A percentile compares a stretch with the other conserved stretches of the same genome.
These are phyloP conservation scores for Boechera retrofracta DNA, from an alignment of 345 rosid species.

Conservation along the genomic window DNA sequence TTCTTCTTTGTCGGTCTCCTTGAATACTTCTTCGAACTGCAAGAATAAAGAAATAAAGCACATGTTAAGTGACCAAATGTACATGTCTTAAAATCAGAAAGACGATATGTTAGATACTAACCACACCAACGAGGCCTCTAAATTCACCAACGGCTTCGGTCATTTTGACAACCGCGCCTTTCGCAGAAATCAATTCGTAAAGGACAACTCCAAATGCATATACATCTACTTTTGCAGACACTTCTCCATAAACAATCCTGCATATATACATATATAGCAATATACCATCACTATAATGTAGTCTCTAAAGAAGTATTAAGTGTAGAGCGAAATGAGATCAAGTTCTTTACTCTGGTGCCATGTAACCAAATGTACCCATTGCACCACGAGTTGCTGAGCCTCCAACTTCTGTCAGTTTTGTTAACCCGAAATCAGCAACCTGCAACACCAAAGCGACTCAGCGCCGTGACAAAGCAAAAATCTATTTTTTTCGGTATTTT, in stretches of 20 bases:
- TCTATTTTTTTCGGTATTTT: neutral
- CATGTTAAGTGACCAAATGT: neutral
- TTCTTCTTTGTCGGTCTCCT: slow-evolving; percentile 61
- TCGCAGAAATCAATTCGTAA: slow-evolving; percentile 91
- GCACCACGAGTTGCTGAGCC: slow-evolving; percentile 73
- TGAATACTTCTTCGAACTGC: slow-evolving; percentile 81
- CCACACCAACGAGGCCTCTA: slow-evolving; percentile 91
- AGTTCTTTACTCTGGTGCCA: slow-evolving; percentile 93
- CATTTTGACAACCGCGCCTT: slow-evolving; percentile 78
- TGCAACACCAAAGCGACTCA: slow-evolving; percentile 38
- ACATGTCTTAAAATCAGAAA: slow-evolving; percentile 5
- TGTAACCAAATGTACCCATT: slow-evolving; percentile 98
- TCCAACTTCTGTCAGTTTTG: slow-evolving; percentile 91
- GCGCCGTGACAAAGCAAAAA: neutral
- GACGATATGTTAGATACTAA: slow-evolving; percentile 39
- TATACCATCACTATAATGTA: neutral
- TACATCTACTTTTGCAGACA: slow-evolving; percentile 91
- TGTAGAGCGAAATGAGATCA: slow-evolving; percentile 19
- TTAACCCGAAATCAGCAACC: slow-evolving; percentile 98
- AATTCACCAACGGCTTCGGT: slow-evolving; percentile 60
- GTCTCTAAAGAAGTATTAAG: neutral
- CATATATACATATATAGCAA: slow-evolving; percentile 26
- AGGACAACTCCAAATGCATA: slow-evolving; percentile 97
- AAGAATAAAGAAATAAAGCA: neutral
- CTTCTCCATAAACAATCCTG: slow-evolving; percentile 92